Evolutionary conservation across 2,329 filamentous ascomycete genomes (phyloP), one percentile per base, ranked within the genome.

Genomic region (Ophiocordyceps camponoti-saundersi): DNA sequence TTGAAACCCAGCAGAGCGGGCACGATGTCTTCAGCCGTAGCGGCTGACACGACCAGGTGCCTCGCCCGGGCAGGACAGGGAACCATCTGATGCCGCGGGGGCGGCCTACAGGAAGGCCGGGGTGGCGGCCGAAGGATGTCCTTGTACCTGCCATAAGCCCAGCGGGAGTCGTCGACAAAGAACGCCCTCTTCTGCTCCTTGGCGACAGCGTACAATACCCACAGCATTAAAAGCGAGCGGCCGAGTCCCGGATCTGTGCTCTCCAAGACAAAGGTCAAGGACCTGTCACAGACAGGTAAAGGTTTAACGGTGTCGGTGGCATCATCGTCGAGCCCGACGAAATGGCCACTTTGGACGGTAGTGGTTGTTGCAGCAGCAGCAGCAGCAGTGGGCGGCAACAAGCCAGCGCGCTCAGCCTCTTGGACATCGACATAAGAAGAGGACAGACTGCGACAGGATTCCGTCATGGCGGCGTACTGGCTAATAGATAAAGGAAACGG

Each of bases 141-240:
- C 1, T 72, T 72, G 57, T 85, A 94, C 46, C 72, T 70, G 11
- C 87, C 87, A 55, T 92, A 92, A 1, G 82, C 80, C 81, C 88
- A 94, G 53, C 81, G 73, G 7, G 82, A 78, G 62, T 94, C 87
- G 55, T 93, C 85, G 51, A 94, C 70, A 65, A 94, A 93, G 62
- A 94, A 93, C 1, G 78, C 71, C 22, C 86, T 71, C 15, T 75
- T 76, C 59, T 93, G 83, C 49, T 79, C 74, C 57, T 81, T 71
- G 2, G 87, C 85, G 47, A 93, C 65, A 3, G 85, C 85, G 58
- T 92, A 93, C 23, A 85, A 81, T 55, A 82, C 82, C 86, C 87
- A 95, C 48, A 94, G 59, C 57, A 80, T 74, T 73, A 93, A 79
- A 49, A 95, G 63, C 1, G 82, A 79, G 52, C 77, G 79, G 6